These are phyloP conservation scores for Cryptosporidium canis DNA, from an alignment of 169 alveolate genomes.

Conservation along the genomic window DNA sequence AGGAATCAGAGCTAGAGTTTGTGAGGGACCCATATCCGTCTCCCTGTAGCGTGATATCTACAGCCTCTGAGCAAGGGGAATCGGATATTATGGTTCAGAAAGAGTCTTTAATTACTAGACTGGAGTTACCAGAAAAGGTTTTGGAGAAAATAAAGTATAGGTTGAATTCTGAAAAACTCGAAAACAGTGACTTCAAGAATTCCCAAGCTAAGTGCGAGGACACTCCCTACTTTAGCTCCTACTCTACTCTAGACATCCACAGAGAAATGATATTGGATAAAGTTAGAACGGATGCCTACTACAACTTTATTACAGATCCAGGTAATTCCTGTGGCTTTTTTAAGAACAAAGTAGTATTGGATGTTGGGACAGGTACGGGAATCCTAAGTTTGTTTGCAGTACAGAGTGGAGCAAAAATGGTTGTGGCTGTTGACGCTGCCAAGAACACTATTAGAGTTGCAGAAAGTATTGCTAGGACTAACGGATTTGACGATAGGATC, in stretches of 20 bases:
- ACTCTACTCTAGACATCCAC: constrained; percentile 88
- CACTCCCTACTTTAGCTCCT: constrained; percentile 87
- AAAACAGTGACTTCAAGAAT: not conserved
- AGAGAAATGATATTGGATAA: constrained; percentile 93
- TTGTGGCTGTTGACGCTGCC: constrained; percentile 94
- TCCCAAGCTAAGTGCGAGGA: constrained; percentile 60
- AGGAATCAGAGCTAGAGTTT: not conserved
- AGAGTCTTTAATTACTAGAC: not conserved
- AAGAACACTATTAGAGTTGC: constrained; percentile 88
- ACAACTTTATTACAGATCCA: constrained; percentile 84
- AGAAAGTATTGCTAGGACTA: constrained; percentile 82
- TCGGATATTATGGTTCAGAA: not conserved
- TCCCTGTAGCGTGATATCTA: constrained; percentile 4
- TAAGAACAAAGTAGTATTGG: constrained; percentile 87
- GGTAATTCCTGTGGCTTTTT: constrained; percentile 77
- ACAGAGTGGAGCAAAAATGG: constrained; percentile 89
- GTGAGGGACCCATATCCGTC: constrained; percentile 17
- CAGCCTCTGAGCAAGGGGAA: not conserved
- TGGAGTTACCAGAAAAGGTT: constrained; percentile 1
- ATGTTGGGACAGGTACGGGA: constrained; percentile 89
- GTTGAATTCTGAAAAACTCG: no score
- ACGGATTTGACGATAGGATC: constrained; percentile 80
- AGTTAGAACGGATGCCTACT: constrained; percentile 90
- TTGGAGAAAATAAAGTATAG: not conserved
- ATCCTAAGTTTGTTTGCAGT: constrained; percentile 87